A percentile compares a stretch with the other conserved stretches of the same genome.
phyloP scores from a whole-genome alignment of 1,139 yeast genomes.

The Trichomonascaceae sp. region DNA sequence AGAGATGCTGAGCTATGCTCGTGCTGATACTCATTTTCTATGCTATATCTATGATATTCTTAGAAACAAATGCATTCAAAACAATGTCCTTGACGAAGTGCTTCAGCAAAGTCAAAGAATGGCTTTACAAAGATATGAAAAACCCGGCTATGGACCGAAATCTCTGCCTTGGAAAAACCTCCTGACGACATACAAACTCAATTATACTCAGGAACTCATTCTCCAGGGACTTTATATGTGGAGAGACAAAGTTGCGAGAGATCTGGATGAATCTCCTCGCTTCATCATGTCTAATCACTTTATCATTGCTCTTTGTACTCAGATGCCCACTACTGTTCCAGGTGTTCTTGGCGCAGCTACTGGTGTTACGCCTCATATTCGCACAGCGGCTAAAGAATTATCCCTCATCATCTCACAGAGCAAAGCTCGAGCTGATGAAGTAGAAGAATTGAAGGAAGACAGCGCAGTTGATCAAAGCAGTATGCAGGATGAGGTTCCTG shows the following conservation, averaged over 20 bases:
- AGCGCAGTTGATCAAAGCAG: background rate
- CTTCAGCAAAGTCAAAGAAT: conserved; percentile 72
- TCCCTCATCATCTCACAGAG: conserved; percentile 44
- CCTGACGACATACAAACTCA: conserved; percentile 61
- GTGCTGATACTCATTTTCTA: conserved; percentile 91
- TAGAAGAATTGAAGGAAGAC: background rate
- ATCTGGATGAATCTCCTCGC: conserved; percentile 76
- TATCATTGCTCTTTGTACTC: conserved; percentile 54
- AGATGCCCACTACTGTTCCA: conserved; percentile 51
- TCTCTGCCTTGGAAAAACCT: conserved; percentile 32
- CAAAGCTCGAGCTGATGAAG: background rate
- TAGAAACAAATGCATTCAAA: conserved; percentile 54
- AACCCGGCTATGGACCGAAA: conserved; percentile 30
- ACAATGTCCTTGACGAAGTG: conserved; percentile 53
- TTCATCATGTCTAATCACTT: conserved; percentile 80
- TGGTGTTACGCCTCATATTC: conserved; percentile 50
- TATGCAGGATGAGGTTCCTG: conserved; percentile 2
- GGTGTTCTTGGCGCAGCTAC: conserved; percentile 52
- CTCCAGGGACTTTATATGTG: conserved; percentile 64
- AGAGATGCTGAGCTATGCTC: conserved; percentile 80
- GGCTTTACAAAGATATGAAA: conserved; percentile 74
- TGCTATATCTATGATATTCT: conserved; percentile 73
- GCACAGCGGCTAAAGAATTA: conserved; percentile 50
- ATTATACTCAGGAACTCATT: conserved; percentile 48
- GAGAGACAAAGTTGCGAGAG: conserved; percentile 75